Base-by-base conservation (phyloP, 257 asterid species). In the Lavandula angustifolia region DNA sequence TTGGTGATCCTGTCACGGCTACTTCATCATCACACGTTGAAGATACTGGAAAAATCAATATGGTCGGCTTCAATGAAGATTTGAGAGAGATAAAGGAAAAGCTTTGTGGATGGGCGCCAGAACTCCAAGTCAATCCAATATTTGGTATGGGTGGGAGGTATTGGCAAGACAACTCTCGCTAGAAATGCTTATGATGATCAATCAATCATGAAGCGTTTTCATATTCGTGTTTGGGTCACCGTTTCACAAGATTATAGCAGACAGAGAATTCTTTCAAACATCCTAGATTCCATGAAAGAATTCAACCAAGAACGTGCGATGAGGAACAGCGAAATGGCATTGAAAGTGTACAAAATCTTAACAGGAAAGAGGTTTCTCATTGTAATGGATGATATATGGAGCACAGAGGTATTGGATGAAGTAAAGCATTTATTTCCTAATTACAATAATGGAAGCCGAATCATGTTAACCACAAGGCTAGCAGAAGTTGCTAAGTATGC, bases 81-180 rank as follows among this genome's bases (percentile, higher is more conserved):
- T 8, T 62, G 59, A 3, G 34, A n/a, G 33, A 16, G 11, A 62
- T 70, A 43, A 62, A 70, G 65, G 32, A 2, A 9, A 17, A 22
- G 13, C 64, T 70, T 33, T 54, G 51, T 54, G 57, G 52, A 22
- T 34, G 6, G 35, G 34, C 51, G 22, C 12, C 35, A 3, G 37
- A 33, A 34, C 75, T 62, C 55, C 60, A 29, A 12, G 51, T 44
- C 46, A 7, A 63, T 29, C 61, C 71, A 4, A 55, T 71, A 7
- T 42, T 10, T 2, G 75, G 70, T 3, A 62, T 61, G 70, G 75
- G 76, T n/a, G n/a, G n/a, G n/a, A 10, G 76, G 71, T 0, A 71
- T 54, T 0, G 76, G 71, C 31, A 71, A 63, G 40, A 63, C 76
- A 1, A 71, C 76, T 22, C 57, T 51, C 4, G 57, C 57, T 3